Evolutionary conservation across 2,329 filamentous ascomycete species (phyloP), one percentile per base, ranked within the genome.

Genomic region (Aotearoamyces nothofagi): DNA sequence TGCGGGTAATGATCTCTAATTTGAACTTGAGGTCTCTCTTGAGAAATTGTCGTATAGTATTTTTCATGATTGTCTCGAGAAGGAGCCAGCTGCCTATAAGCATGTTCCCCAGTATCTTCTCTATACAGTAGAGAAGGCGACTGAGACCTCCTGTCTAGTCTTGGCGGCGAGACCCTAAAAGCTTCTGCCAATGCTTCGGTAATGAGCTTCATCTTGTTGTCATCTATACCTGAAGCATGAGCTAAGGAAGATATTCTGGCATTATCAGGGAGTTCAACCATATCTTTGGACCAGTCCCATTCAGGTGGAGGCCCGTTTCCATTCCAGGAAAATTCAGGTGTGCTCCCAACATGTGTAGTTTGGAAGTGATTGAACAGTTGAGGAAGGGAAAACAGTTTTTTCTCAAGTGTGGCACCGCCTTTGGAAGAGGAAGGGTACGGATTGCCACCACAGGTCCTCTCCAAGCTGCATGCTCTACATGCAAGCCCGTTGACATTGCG

Each of bases 301-400:
- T 44, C 41, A 23, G 46, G 41, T 28, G 41, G 33, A 31, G 39
- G 37, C 23, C 53, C 50, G 26, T 52, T 30, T 29, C 30, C 23
- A 27, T 36, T 31, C 34, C 43, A 34, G 37, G 46, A 26, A 32
- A 38, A n/a, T 27, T 41, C 39, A 33, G 44, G 36, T 38, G 50
- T 16, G 41, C 38, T 29, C 39, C 38, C 14, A 41, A 39, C 34
- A 45, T 48, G 40, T 31, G 40, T 25, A n/a, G 38, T 41, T 33
- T 70, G 63, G 32, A 72, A 70, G 38, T 74, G 64, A 32, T 62
- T 66, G 35, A 67, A 63, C 32, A 80, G 61, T 29, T 66, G 61
- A 15, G 69, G 60, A 10, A 78, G 53, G n/a, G 65, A 67, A 34
- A 65, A 64, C 7, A 58, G 50, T 27, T 50, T 56, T 26, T 50